Evolutionary conservation across 2,329 filamentous ascomycete species (phyloP).

Genomic region (Pseudogymnoascus sp.): DNA sequence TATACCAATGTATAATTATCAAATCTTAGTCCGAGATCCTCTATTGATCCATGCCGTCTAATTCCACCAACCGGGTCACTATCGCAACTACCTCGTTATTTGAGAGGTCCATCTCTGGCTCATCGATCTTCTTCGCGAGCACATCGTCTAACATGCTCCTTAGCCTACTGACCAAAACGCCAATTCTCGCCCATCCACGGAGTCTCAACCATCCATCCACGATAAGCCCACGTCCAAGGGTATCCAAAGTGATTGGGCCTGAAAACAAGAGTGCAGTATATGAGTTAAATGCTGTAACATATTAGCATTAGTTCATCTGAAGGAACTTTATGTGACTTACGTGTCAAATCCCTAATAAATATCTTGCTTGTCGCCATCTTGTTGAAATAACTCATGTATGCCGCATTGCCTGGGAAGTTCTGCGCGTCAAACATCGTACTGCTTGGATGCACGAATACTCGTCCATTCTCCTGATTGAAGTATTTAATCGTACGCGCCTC

Average conservation of each 20-base stretch:
- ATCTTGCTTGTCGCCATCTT: slow-evolving; percentile 90
- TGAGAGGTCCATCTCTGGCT: slow-evolving; percentile 54
- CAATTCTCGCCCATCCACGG: slow-evolving; percentile 89
- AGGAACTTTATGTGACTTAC: slow-evolving; percentile 41
- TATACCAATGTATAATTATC: slow-evolving; percentile 5
- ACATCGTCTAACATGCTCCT: slow-evolving; percentile 81
- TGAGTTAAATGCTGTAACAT: slow-evolving; percentile 65
- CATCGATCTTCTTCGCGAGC: slow-evolving; percentile 72
- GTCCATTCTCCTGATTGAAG: slow-evolving; percentile 75
- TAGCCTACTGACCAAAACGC: slow-evolving; percentile 76
- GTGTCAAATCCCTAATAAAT: slow-evolving; percentile 85
- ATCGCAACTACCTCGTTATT: slow-evolving; percentile 64
- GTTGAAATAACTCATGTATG: slow-evolving; percentile 82
- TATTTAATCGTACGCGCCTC: slow-evolving; percentile 90
- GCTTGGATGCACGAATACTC: slow-evolving; percentile 88
- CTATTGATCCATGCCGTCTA: slow-evolving; percentile 70
- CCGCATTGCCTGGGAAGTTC: slow-evolving; percentile 64
- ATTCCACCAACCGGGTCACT: slow-evolving; percentile 75
- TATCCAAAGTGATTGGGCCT: slow-evolving; percentile 78
- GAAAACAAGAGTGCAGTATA: slow-evolving; percentile 85
- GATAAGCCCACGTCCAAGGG: slow-evolving; percentile 74
- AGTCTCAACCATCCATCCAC: slow-evolving; percentile 87
- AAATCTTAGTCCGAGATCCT: background rate
- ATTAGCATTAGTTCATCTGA: slow-evolving; percentile 9
- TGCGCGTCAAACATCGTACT: slow-evolving; percentile 81